These are phyloP conservation scores for Epichloe sibirici DNA, from an alignment of 2,329 filamentous ascomycete species.

Conservation along the genomic window DNA sequence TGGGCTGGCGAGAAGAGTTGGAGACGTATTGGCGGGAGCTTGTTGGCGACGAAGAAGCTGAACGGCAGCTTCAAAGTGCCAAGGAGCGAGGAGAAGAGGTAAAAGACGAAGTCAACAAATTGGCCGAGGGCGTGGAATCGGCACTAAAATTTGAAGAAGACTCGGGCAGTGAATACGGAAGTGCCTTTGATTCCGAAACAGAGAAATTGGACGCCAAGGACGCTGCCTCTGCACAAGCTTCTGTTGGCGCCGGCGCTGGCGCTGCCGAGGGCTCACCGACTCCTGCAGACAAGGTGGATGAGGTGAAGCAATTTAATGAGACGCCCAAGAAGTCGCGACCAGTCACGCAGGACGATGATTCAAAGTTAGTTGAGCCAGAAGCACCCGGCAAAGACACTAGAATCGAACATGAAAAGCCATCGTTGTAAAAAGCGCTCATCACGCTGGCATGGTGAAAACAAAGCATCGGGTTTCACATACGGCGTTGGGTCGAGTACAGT, in stretches of 20 bases:
- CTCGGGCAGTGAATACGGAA: not conserved
- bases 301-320: not conserved
- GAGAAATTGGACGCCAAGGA: too few relatives aligned
- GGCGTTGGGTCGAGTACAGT: too few relatives aligned
- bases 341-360: not conserved
- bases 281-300: not conserved
- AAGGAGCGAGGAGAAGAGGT: slow-evolving; percentile 21
- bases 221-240: not conserved
- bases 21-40: slow-evolving; percentile 61
- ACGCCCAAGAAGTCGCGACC: not conserved
- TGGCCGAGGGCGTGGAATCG: slow-evolving; percentile 24
- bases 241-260: not conserved
- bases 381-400: not conserved
- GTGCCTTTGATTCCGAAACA: too few relatives aligned
- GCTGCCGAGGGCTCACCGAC: not conserved
- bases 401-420: too few relatives aligned
- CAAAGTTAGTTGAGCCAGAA: not conserved
- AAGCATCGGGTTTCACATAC: too few relatives aligned
- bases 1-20: slow-evolving; percentile 80
- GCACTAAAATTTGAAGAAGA: slow-evolving; percentile 21
- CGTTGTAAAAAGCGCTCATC: too few relatives aligned
- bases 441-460: too few relatives aligned
- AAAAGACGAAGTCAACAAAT: slow-evolving; percentile 32
- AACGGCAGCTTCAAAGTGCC: slow-evolving; percentile 28
- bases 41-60: slow-evolving; percentile 48